Evolutionary conservation across 2,329 filamentous ascomycete species (phyloP), one percentile per base, ranked within the genome.

Genomic region (Shiraia bambusicola): DNA sequence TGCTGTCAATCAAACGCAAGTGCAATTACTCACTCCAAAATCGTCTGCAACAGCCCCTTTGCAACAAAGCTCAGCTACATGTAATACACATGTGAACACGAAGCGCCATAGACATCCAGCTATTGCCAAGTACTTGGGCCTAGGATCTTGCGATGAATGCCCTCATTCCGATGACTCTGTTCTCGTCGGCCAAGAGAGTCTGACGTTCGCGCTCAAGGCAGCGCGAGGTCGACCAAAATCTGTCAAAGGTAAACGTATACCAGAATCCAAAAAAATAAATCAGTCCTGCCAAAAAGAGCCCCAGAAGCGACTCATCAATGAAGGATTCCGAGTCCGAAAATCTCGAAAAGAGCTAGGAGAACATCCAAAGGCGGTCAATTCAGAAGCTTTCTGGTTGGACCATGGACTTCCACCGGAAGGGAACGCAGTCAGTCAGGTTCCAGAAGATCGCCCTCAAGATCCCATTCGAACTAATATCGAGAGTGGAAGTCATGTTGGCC

Each of bases 101-200:
- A 38, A 34, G 27, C 43, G 42, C n/a, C 41, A 44, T 31, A 54
- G 56, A 12, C 59, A 65, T 34, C 52, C 59, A 15, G 38, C 52
- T 19, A 52, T 66, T 11, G 62, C 59, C 10, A 41, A 53, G 5
- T 64, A 67, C 32, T 53, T 66, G 1, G 62, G 61, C 6, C 37
- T 65, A 2, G 56, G 50, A 17, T 38, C 26, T 30, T 31, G 44
- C 6, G 26, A 34, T 13, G 60, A 61, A 29, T 51, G 56, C 13
- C 15, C 41, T 9, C 51, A 54, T 34, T 34, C 61, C n/a, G 37
- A 49, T 3, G 55, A 46, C 32, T 46, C 50, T 46, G 51, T 44
- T 3, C 40, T 50, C 22, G 28, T 41, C n/a, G 19, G 8, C 35
- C 40, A 17, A 29, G 43, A 17, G 28, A 31, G 7, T 37, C 45